Evolutionary conservation across 2,329 filamentous ascomycete species (phyloP), one percentile per base, ranked within the genome.

Genomic region (Aspergillus proliferans): DNA sequence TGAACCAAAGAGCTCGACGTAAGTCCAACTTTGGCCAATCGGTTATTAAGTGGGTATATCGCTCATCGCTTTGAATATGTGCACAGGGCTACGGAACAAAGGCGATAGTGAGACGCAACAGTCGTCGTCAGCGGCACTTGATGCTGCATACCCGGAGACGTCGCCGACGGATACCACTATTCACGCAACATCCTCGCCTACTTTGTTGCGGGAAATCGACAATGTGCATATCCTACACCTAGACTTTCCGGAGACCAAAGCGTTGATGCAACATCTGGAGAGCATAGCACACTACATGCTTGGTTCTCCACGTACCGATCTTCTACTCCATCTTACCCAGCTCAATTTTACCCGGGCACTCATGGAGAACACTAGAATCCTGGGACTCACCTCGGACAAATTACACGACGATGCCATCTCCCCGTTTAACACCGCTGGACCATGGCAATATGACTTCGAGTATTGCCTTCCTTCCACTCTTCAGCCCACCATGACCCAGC

Each of bases 401-500:
- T 19, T 58, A 14, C 39, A 58, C 18, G 53, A 58, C 7, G 56
- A 58, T 48, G 51, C 52, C 5, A 48, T 59, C 15, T 59, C 56
- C 0, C 53, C 51, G 6, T 59, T 58, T 36, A 55, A 53, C 46
- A 43, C 21, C 0, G 4, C 26, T 6, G 56, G 53, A 2, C 50
- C 52, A 3, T 52, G 47, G 47, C 28, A 45, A 22, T 26, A 46
- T 49, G 45, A 42, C 12, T 21, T 15, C 26, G 28, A 43, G 3
- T 6, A 15, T 36, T 34, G 9, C 12, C 50, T 58, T 28, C 52
- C 55, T 15, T 21, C 47, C 15, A 47, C n/a, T 9, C 59, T 64
- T 8, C 52, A 50, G 12, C 54, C 59, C 0, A 64, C 58, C 4
- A 1, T 14, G 2, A 46, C 59, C 5, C 61, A 63, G 46, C 54